Evolutionary conservation across 306 rosid genomes (phyloP).

Genomic region (Senna siamea): DNA sequence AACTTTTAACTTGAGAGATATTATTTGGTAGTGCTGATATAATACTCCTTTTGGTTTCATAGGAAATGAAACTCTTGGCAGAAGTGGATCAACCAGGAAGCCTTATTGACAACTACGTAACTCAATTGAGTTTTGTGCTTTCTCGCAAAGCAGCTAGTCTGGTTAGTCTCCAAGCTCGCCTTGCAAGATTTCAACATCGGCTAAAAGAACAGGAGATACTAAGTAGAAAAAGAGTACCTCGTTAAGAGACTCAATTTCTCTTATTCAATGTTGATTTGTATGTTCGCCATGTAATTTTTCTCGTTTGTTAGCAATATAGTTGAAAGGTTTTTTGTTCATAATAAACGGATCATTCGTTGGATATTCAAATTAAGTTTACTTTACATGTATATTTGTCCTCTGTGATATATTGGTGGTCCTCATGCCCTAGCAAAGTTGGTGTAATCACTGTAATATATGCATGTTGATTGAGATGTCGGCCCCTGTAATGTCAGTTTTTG

Average conservation of each 20-base stretch:
- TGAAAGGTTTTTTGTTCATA: constrained; percentile 41
- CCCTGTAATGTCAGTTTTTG: neutral
- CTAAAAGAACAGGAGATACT: constrained; percentile 94
- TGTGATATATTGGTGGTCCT: constrained; percentile 40
- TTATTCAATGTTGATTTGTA: constrained; percentile 33
- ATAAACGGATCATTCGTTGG: constrained; percentile 39
- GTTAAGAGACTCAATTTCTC: constrained; percentile 49
- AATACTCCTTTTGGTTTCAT: constrained; percentile 33
- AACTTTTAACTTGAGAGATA: neutral
- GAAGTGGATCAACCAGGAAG: constrained; percentile 99
- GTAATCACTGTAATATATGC: neutral
- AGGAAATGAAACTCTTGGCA: constrained; percentile 97
- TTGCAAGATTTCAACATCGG: constrained; percentile 94
- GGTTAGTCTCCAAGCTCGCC: constrained; percentile 98
- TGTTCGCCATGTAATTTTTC: constrained; percentile 40
- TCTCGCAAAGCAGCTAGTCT: constrained; percentile 97
- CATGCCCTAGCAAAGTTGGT: constrained; percentile 34
- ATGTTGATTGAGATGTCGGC: constrained; percentile 25
- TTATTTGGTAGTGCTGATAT: constrained; percentile 5
- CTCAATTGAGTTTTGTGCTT: constrained; percentile 90
- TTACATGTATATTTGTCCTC: constrained; percentile 40
- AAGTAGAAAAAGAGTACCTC: constrained; percentile 87
- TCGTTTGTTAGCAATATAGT: constrained; percentile 36
- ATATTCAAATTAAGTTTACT: constrained; percentile 40
- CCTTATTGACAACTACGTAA: constrained; percentile 86